These are phyloP conservation scores for Nicotiana otophora DNA, from an alignment of 257 asterid species.

Conservation along the genomic window DNA sequence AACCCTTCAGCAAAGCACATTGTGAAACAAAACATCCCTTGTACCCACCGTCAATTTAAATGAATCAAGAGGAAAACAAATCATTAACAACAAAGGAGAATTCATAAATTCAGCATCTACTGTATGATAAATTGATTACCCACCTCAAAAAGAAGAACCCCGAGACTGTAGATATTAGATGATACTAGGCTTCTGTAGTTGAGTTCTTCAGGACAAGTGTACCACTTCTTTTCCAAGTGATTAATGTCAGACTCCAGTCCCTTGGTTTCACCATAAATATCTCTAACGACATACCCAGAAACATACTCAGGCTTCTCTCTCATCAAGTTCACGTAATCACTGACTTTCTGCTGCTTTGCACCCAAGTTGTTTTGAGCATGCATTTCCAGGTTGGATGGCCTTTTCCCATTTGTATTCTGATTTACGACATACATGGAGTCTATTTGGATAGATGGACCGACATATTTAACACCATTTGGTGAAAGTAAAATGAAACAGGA, in stretches of 20 bases:
- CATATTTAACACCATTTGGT: conserved; percentile 25
- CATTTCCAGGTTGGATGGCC: conserved; percentile 17
- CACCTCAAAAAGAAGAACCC: conserved; percentile 50
- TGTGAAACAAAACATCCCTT: not conserved
- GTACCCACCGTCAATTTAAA: not conserved
- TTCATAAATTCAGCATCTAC: not conserved
- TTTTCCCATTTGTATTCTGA: conserved; percentile 16
- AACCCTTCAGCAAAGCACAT: not conserved
- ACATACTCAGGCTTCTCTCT: not conserved
- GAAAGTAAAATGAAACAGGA: conserved; percentile 28
- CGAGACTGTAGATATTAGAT: conserved; percentile 40
- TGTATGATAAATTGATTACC: not conserved
- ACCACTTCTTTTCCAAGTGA: conserved; percentile 43
- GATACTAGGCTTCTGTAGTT: conserved; percentile 14
- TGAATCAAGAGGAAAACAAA: not conserved
- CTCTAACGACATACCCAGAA: not conserved
- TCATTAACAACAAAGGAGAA: not conserved
- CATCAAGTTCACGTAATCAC: not conserved
- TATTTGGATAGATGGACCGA: conserved; percentile 18
- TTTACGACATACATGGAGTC: not conserved
- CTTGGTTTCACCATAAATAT: not conserved
- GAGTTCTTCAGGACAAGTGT: conserved; percentile 29
- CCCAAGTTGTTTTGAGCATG: not conserved
- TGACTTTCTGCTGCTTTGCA: conserved; percentile 23
- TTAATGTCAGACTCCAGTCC: conserved; percentile 1